phyloP scores from a whole-genome alignment of 1,284 basidiomycete genomes.

The Papiliotrema terrestris region DNA sequence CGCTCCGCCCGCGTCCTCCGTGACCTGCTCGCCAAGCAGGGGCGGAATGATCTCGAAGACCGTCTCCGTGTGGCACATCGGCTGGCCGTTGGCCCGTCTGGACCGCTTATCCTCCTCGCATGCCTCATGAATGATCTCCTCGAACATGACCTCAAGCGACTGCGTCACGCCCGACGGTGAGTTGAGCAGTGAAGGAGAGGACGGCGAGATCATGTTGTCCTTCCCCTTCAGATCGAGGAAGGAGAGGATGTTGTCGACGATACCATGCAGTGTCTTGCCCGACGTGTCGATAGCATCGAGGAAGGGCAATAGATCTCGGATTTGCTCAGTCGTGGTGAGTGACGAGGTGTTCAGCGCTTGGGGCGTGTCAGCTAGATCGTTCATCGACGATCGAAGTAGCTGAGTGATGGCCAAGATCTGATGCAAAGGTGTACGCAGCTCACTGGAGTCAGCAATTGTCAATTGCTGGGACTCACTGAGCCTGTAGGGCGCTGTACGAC shows the following conservation, averaged over 20 bases:
- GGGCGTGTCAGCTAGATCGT: constrained; percentile 33
- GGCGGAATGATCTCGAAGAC: constrained; percentile 43
- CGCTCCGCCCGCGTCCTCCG: constrained; percentile 40
- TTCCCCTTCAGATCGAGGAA: constrained; percentile 38
- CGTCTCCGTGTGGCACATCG: constrained; percentile 30
- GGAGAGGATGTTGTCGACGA: constrained; percentile 46
- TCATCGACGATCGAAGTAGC: constrained; percentile 38
- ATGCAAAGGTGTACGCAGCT: constrained; percentile 47
- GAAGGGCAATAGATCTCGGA: constrained; percentile 37
- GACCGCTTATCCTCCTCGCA: constrained; percentile 31
- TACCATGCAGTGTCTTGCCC: constrained; percentile 43
- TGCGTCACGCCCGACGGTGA: constrained; percentile 16
- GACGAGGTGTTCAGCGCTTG: constrained; percentile 2
- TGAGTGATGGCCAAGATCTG: constrained; percentile 47
- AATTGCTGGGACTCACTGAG: constrained; percentile 27
- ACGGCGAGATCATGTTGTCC: constrained; percentile 24
- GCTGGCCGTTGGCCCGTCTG: constrained; percentile 28
- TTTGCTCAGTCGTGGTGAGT: constrained; percentile 30
- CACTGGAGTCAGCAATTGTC: constrained; percentile 15
- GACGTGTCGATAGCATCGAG: constrained; percentile 46
- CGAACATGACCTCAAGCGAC: constrained; percentile 37
- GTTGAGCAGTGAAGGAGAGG: constrained; percentile 8
- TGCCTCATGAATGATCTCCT: constrained; percentile 38
- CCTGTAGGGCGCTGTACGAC: constrained; percentile 43
- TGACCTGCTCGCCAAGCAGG: constrained; percentile 33